Percentiles rank a stretch among this genome's conserved stretches.
Conservation (phyloP, 768 basidiomycete genomes). For the Terana coerulea region DNA sequence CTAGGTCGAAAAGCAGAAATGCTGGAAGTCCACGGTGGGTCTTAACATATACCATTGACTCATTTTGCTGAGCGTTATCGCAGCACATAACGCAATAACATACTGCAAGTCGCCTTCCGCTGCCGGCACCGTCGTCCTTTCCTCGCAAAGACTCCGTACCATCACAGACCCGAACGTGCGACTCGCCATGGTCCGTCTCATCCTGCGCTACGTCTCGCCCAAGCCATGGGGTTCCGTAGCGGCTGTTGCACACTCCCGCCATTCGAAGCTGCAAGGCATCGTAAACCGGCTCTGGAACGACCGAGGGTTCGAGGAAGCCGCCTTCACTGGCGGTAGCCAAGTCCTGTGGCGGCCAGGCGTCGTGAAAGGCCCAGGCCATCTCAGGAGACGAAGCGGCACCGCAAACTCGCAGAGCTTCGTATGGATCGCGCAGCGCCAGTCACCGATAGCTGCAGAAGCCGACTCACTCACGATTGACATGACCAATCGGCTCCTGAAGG, state of each 20-base stretch:
- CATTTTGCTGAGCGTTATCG: neutral
- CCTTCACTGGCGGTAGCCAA: constrained; percentile 55
- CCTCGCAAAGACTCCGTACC: constrained; percentile 6
- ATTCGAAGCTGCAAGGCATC: constrained; percentile 43
- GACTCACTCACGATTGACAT: constrained; percentile 38
- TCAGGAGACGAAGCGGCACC: too few relatives aligned
- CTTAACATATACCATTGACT: too few relatives aligned
- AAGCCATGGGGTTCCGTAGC: constrained; percentile 71
- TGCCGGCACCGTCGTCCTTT: constrained; percentile 29
- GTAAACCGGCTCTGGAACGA: constrained; percentile 44
- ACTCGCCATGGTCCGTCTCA: constrained; percentile 29
- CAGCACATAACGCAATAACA: constrained; percentile 19
- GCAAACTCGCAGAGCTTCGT: too few relatives aligned
- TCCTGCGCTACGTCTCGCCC: constrained; percentile 69
- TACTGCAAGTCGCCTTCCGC: constrained; percentile 14
- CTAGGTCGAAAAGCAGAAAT: neutral
- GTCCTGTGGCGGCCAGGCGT: constrained; percentile 62
- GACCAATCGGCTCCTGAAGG: constrained; percentile 28
- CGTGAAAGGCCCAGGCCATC: too few relatives aligned
- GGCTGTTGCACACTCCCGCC: constrained; percentile 56
- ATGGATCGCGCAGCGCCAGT: constrained; percentile 64
- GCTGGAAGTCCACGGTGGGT: constrained; percentile 8
- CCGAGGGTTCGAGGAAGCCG: constrained; percentile 18
- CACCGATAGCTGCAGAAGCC: constrained; percentile 32
- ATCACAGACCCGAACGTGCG: constrained; percentile 19